Conservation (phyloP, 164 flowering plant genomes). For the Dillenia suffruticosa region DNA sequence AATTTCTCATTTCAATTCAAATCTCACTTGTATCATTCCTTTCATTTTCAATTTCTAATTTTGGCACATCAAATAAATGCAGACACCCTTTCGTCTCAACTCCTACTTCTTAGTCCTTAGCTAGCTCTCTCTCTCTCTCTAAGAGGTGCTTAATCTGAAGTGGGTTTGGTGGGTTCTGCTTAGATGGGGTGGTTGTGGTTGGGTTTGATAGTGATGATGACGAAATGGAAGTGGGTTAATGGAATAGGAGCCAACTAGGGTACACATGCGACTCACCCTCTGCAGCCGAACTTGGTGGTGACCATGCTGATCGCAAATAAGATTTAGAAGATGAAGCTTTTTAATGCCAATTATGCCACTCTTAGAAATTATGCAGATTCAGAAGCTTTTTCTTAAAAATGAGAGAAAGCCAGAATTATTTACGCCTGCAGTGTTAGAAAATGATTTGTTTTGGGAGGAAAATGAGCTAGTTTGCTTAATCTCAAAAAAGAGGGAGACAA, state of each 20-base stretch:
- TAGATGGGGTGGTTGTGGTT: constrained; percentile 19
- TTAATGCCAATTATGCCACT: constrained; percentile 69
- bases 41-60: no score
- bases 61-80: no score
- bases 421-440: constrained; percentile 14
- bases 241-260: constrained; percentile 96
- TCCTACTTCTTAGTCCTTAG: no score
- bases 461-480: constrained; percentile 35
- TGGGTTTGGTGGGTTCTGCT: no score
- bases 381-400: no score
- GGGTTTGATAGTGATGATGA: constrained; percentile 19
- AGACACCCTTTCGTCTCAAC: no score
- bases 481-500: constrained; percentile 28
- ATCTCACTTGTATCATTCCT: no score
- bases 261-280: constrained; percentile 66
- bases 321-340: constrained; percentile 80
- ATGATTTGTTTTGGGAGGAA: constrained; percentile 39
- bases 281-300: constrained; percentile 58
- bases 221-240: constrained; percentile 5
- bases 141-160: no score
- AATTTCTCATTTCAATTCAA: no score
- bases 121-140: no score
- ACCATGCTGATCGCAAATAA: constrained; percentile 68
- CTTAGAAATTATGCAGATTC: no score
- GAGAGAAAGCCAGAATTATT: constrained; percentile 14